Base-by-base conservation (phyloP, 23 red algal genomes). In the Agarophyton chilense region DNA sequence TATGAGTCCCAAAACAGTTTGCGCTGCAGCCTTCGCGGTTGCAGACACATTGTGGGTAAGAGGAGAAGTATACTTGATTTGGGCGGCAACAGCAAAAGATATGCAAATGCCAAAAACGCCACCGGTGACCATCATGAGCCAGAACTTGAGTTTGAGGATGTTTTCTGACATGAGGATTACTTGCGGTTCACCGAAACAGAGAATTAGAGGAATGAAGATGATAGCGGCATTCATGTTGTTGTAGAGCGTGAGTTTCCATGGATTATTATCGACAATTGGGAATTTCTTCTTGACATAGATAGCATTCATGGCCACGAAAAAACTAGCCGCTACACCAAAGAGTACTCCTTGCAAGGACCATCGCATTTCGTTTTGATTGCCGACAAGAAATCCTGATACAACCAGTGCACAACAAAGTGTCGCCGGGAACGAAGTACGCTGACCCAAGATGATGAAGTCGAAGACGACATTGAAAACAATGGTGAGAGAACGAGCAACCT, bases 1-100 rank as follows among this genome's bases (percentile, higher is more conserved):
- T 4, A 92, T 39, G 22, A 98, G 79, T 43, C 88, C 96, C 45
- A 98, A 79, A 4, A 95, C 85, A 25, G 96, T 98, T 70, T 98
- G 96, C 2, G 96, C 96, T 36, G 96, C 96, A 16, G 96, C 96
- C 75, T 98, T 98, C 14, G 96, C 96, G 19, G 96, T 98, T 16
- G 90, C 92, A n/a, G 96, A 98, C 19, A 98, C 93, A 77, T 98
- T 98, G 72, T 98, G 96, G 4, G 96, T 95, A 70, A 98, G 90
- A 32, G 96, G 96, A 68, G 92, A 95, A 21, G 96, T 98, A 71
- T 84, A 98, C 68, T 98, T 98, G 92, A 98, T 98, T 72, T 98
- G 96, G 0, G 92, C 86, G 25, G 96, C 96, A 16, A 93, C 88
- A 6, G 96, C 96, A 54, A 98, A 98, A 47, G 90, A 94, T 64